A percentile compares a stretch with the other conserved stretches of the same genome.
Evolutionary conservation across 805 yeast species (phyloP).

Genomic region (Pichia rugopelliculosa): DNA sequence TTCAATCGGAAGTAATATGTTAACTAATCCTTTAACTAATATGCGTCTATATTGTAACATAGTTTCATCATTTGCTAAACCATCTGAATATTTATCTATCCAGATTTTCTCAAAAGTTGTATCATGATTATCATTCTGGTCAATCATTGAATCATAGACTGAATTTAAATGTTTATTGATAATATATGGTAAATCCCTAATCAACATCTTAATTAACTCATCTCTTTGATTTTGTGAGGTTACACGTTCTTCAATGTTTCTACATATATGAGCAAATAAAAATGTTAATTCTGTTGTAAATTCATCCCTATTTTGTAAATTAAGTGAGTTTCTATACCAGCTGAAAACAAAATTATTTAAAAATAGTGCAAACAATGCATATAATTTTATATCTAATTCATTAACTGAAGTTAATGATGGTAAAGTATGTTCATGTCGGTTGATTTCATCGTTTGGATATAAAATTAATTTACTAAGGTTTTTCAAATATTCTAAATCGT

Average conservation of each 20-base stretch:
- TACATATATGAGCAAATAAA: conserved; percentile 33
- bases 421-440: not conserved
- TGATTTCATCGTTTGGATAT: conserved; percentile 8
- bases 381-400: conserved; percentile 37
- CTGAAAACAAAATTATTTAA: conserved; percentile 42
- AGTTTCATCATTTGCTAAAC: not conserved
- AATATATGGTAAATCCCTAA: conserved; percentile 5
- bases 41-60: conserved; percentile 10
- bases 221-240: conserved; percentile 4
- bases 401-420: conserved; percentile 22
- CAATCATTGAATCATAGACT: not conserved
- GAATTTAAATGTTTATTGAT: not conserved
- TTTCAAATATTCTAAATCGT: not conserved
- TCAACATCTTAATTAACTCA: conserved; percentile 1
- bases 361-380: conserved; percentile 39
- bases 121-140: not conserved
- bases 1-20: conserved; percentile 34
- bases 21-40: conserved; percentile 30
- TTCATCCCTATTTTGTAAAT: conserved; percentile 31
- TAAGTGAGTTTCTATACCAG: conserved; percentile 33
- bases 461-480: not conserved
- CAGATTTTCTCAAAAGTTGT: not conserved
- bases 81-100: conserved; percentile 4
- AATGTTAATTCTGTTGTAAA: conserved; percentile 35
- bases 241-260: conserved; percentile 32